Evolutionary conservation across 2,329 filamentous ascomycete species (phyloP).

Genomic region (Verruconis gallopava): DNA sequence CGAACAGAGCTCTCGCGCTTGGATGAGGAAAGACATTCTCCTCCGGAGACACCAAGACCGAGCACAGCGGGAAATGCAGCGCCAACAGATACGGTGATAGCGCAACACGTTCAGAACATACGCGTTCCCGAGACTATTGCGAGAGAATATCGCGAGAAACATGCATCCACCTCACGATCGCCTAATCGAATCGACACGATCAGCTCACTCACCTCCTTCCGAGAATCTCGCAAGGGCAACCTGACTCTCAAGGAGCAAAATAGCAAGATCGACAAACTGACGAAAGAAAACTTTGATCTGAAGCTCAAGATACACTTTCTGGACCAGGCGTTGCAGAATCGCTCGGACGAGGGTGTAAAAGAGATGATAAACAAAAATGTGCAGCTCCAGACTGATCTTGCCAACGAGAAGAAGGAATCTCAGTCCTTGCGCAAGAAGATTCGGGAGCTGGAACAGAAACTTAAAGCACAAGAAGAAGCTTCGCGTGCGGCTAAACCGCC

Average conservation of each 20-base stretch:
- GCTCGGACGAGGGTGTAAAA: slow-evolving; percentile 91
- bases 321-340: slow-evolving; percentile 80
- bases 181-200: background rate
- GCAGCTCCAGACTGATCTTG: slow-evolving; percentile 79
- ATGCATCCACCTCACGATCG: slow-evolving; percentile 20
- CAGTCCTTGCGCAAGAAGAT: slow-evolving; percentile 68
- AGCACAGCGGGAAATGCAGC: slow-evolving; percentile 38
- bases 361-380: slow-evolving; percentile 98
- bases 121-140: slow-evolving; percentile 82
- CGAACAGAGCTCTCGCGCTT: slow-evolving; percentile 35
- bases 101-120: slow-evolving; percentile 78
- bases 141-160: slow-evolving; percentile 69
- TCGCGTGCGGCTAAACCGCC: slow-evolving; percentile 31
- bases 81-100: slow-evolving; percentile 78
- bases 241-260: slow-evolving; percentile 94
- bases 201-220: slow-evolving; percentile 15
- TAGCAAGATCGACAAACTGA: slow-evolving; percentile 87
- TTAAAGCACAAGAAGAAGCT: slow-evolving; percentile 45
- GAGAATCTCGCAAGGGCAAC: slow-evolving; percentile 26
- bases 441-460: slow-evolving; percentile 73
- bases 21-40: slow-evolving; percentile 43
- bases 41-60: slow-evolving; percentile 57
- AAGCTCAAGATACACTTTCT: slow-evolving; percentile 97
- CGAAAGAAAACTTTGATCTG: slow-evolving; percentile 95
- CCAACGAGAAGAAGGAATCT: slow-evolving; percentile 82